Conservation (phyloP, 305 asterid genomes). For the Fraxinus velutina region DNA sequence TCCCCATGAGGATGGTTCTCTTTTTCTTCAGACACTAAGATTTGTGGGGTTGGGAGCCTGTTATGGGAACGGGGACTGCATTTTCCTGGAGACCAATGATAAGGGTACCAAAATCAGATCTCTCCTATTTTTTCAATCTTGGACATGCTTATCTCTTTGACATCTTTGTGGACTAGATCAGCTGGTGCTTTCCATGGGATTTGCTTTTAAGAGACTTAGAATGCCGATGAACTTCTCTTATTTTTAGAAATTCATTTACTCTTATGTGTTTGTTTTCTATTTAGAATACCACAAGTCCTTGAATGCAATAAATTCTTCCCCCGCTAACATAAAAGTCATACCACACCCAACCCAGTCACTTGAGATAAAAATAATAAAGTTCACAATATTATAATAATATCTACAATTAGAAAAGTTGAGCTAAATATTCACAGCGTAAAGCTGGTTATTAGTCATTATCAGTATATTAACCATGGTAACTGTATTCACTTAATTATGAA, state of each 20-base stretch:
- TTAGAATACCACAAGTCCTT: neutral
- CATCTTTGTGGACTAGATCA: neutral
- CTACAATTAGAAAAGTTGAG: neutral
- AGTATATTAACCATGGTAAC: neutral
- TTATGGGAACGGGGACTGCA: neutral
- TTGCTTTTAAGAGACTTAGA: neutral
- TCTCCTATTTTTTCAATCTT: neutral
- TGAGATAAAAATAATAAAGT: neutral
- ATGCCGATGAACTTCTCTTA: neutral
- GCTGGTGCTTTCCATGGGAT: neutral
- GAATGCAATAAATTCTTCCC: neutral
- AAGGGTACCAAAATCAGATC: neutral
- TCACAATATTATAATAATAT: neutral
- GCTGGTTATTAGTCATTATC: neutral
- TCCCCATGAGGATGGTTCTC: neutral
- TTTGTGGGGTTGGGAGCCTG: neutral
- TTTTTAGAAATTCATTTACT: neutral
- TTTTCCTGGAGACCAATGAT: neutral
- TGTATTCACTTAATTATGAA: neutral
- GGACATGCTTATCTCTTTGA: neutral
- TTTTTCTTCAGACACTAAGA: neutral
- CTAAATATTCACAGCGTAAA: neutral
- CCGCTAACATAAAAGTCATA: neutral
- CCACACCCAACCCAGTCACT: neutral
- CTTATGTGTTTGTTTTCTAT: neutral